Percentiles rank a stretch among this genome's conserved stretches.
These are phyloP conservation scores for Aureobasidium leucospermi DNA, from an alignment of 2,329 filamentous ascomycete species.

Conservation along the genomic window DNA sequence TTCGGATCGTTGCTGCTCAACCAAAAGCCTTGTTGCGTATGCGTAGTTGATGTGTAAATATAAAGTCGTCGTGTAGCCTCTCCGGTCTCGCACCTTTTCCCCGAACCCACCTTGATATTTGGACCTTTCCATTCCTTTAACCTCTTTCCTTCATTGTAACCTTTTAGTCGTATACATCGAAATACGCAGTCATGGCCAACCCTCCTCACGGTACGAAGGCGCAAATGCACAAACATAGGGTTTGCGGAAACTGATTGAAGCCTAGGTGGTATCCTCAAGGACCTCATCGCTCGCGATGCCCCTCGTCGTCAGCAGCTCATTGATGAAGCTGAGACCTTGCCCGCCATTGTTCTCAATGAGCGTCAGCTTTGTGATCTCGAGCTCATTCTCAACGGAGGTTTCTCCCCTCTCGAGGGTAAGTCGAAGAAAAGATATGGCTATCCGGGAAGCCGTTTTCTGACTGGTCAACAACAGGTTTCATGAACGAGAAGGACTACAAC, in stretches of 20 bases:
- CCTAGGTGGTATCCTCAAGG: conserved; percentile 86
- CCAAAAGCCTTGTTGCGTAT: conserved; percentile 7
- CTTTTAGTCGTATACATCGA: background rate
- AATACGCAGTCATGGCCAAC: conserved; percentile 37
- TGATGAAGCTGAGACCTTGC: conserved; percentile 77
- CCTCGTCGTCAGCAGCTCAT: conserved; percentile 72
- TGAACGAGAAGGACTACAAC: conserved; percentile 96
- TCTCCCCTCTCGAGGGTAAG: conserved; percentile 92
- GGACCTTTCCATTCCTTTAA: background rate
- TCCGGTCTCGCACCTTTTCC: conserved; percentile 11
- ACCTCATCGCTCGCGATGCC: conserved; percentile 88
- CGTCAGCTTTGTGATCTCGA: conserved; percentile 97
- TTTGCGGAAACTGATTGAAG: conserved; percentile 18
- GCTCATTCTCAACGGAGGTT: conserved; percentile 93
- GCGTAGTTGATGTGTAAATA: background rate
- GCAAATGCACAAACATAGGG: conserved; percentile 7
- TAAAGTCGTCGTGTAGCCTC: background rate
- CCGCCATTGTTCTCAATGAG: conserved; percentile 78
- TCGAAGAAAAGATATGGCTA: conserved; percentile 27
- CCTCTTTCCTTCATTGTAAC: conserved; percentile 2
- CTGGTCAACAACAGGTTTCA: conserved; percentile 62
- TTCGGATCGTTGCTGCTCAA: conserved; percentile 7
- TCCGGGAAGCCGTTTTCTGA: background rate
- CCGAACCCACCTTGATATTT: background rate
- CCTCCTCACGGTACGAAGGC: conserved; percentile 39